Base-by-base conservation (phyloP, 192 early-diverging fungal species). In the Dissophora globulifera region DNA sequence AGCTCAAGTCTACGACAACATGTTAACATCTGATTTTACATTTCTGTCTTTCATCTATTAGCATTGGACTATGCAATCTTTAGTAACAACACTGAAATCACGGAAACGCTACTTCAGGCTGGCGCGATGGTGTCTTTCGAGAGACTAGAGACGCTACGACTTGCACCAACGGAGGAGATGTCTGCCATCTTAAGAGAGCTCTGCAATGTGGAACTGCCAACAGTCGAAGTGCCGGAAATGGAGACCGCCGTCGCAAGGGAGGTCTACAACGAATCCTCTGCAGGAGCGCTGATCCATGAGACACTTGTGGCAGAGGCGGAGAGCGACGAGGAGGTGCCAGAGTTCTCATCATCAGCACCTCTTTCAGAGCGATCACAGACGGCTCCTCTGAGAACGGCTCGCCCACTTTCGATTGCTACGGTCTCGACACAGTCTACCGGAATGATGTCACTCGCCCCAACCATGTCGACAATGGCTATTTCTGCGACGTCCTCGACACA, bases 31-130 rank as follows among this genome's bases (percentile, higher is more conserved):
- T n/a, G n/a, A n/a, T n/a, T n/a, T n/a, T n/a, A n/a, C n/a, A n/a
- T n/a, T n/a, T n/a, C n/a, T 38, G 17, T 31, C 45, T 49, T 41
- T 46, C 30, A 8, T 2, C 16, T 26, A 22, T 33, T 72, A 75
- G 72, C 72, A 2, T 50, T 76, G 58, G 72, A 76, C 52, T 76
- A 76, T 56, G 72, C 72, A n/a, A 50, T 76, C 38, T 67, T 49
- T 35, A 50, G 58, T 29, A 76, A 76, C 47, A 67, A 76, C 8
- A 51, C 57, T 17, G 58, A 76, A 23, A 67, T 67, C 12, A 61
- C 72, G 4, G 32, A 46, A 19, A 11, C 33, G 10, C 41, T 76
- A 13, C 52, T 76, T 13, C 31, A 57, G 16, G 72, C 72, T 15
- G 72, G 72, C 31, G 50, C 72, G 16, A 67, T 76, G 49, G 19